Conservation (phyloP, 2,329 filamentous ascomycete genomes). For the Xylaria sp. region DNA sequence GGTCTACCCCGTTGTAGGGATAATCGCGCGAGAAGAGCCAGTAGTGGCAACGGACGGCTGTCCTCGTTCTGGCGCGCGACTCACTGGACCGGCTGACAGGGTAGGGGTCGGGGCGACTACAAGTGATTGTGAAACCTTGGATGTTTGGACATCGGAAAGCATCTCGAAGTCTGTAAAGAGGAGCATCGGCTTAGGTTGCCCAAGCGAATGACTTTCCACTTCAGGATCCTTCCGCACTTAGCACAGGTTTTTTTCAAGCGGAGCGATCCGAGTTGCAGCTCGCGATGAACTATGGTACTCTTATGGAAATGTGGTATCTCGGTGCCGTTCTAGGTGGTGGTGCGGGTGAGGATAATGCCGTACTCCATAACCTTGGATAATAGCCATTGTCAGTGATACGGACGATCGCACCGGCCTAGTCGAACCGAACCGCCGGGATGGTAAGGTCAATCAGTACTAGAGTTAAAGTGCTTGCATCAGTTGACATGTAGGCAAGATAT, state of each 20-base stretch:
- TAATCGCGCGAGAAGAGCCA: not conserved
- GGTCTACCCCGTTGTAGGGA: not conserved
- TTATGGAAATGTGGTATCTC: not conserved
- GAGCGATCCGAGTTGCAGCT: not conserved
- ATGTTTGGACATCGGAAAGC: slow-evolving; percentile 5
- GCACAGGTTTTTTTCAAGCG: not conserved
- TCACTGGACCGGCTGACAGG: no score
- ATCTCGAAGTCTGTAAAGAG: not conserved
- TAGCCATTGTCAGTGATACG: not conserved
- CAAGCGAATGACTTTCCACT: not conserved
- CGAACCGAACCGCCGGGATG: not conserved
- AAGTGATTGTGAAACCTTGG: slow-evolving; percentile 18
- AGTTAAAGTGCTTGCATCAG: not conserved
- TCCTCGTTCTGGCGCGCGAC: not conserved
- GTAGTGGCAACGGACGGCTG: slow-evolving; percentile 1
- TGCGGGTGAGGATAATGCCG: not conserved
- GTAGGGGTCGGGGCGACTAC: slow-evolving; percentile 4
- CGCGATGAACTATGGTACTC: not conserved
- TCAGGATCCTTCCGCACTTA: not conserved
- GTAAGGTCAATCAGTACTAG: not conserved
- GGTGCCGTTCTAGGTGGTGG: not conserved
- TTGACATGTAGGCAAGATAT: not conserved
- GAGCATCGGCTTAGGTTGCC: slow-evolving; percentile 1
- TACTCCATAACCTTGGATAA: not conserved
- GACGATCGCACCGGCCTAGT: not conserved